phyloP scores from a whole-genome alignment of 352 stramenopile species.

The Pythium brachiatum region DNA sequence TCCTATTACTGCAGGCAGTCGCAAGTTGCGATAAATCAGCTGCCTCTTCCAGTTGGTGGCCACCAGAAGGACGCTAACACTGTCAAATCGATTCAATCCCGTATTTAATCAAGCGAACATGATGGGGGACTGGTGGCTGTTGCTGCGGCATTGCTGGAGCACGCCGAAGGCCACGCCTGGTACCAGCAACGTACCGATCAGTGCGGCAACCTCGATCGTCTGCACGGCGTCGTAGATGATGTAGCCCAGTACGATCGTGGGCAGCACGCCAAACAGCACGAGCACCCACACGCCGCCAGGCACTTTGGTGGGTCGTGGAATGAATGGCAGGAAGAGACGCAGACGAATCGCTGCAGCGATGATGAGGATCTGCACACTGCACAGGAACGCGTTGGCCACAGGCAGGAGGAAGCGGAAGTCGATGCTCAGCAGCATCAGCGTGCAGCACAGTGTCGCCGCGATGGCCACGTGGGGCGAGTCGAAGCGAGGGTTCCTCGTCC shows the following conservation, averaged over 20 bases:
- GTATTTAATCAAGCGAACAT: slow-evolving; percentile 14
- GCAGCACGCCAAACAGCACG: slow-evolving; percentile 30
- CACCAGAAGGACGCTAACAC: neutral
- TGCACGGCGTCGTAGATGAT: slow-evolving; percentile 48
- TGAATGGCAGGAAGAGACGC: slow-evolving; percentile 62
- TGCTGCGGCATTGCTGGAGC: slow-evolving; percentile 14
- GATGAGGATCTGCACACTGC: slow-evolving; percentile 83
- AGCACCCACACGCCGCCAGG: slow-evolving; percentile 40
- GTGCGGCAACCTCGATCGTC: slow-evolving; percentile 24
- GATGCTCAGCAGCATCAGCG: slow-evolving; percentile 42
- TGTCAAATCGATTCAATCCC: neutral
- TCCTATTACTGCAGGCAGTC: no score
- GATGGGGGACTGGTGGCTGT: slow-evolving; percentile 8
- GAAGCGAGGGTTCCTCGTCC: slow-evolving; percentile 38
- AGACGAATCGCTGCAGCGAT: slow-evolving; percentile 89
- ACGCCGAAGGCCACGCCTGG: slow-evolving; percentile 29
- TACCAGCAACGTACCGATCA: slow-evolving; percentile 37
- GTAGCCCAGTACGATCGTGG: slow-evolving; percentile 44
- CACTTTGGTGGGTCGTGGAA: slow-evolving; percentile 59
- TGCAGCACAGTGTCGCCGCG: slow-evolving; percentile 33
- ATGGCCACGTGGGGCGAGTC: slow-evolving; percentile 39
- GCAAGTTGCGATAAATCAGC: neutral
- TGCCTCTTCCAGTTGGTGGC: neutral
- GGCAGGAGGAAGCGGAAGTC: slow-evolving; percentile 75
- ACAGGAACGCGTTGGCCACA: slow-evolving; percentile 91